Percentiles rank a stretch among this genome's conserved stretches.
Evolutionary conservation across 2,329 filamentous ascomycete species (phyloP).

Genomic region (Talaromyces sp.): DNA sequence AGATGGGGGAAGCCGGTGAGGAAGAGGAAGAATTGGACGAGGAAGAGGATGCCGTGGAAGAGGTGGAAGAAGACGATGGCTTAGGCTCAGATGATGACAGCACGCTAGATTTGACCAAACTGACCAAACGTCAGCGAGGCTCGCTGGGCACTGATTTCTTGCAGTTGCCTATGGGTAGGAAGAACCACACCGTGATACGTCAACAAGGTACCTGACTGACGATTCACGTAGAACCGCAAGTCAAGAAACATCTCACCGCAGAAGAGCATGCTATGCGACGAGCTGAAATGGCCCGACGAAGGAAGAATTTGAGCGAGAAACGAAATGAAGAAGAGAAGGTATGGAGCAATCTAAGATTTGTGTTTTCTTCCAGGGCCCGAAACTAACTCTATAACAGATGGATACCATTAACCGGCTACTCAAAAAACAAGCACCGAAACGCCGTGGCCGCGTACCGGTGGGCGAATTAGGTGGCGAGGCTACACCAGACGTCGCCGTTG

Average conservation of each 20-base stretch:
- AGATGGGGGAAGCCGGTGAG: conserved; percentile 27
- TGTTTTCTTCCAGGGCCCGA: not conserved
- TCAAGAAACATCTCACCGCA: conserved; percentile 66
- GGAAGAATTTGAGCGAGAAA: conserved; percentile 71
- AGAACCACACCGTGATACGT: too few relatives aligned
- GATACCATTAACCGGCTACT: conserved; percentile 64
- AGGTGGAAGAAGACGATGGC: conserved; percentile 41
- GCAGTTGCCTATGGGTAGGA: conserved; percentile 53
- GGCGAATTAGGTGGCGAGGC: conserved; percentile 39
- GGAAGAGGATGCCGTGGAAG: conserved; percentile 29
- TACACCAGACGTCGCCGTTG: conserved; percentile 35
- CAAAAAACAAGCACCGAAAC: conserved; percentile 61
- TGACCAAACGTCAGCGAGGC: conserved; percentile 64
- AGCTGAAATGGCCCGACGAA: conserved; percentile 66
- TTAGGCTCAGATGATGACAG: conserved; percentile 46
- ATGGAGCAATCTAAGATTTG: not conserved
- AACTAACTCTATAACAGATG: conserved; percentile 42
- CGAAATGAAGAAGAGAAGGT: conserved; percentile 75
- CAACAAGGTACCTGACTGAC: not conserved
- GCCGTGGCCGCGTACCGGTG: conserved; percentile 45
- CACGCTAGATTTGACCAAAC: conserved; percentile 59
- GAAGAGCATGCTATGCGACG: conserved; percentile 69
- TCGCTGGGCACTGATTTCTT: conserved; percentile 50
- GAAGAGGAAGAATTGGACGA: conserved; percentile 33
- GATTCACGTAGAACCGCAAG: conserved; percentile 54